These are phyloP conservation scores for Calendula officinalis DNA, from an alignment of 129 eudicot genomes.

Conservation along the genomic window DNA sequence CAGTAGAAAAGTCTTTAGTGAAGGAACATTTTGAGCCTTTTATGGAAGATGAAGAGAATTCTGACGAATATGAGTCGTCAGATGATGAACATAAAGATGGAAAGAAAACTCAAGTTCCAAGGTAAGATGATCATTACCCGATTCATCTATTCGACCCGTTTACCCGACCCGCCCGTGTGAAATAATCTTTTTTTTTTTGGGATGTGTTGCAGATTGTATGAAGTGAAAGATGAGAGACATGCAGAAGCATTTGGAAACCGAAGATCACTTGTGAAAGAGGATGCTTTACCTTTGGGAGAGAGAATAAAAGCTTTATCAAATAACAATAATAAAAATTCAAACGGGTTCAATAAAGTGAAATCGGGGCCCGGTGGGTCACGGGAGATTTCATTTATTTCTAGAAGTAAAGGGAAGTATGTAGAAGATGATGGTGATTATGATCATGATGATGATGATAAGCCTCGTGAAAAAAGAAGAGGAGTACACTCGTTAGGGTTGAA, in stretches of 20 bases:
- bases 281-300: constrained; percentile 80
- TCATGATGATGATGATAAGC: constrained; percentile 45
- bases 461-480: constrained; percentile 62
- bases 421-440: constrained; percentile 68
- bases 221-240: constrained; percentile 91
- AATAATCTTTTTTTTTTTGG: not conserved
- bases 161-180: not conserved
- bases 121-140: constrained; percentile 33
- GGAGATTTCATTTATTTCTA: constrained; percentile 74
- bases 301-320: constrained; percentile 51
- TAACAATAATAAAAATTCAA: constrained; percentile 29
- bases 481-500: constrained; percentile 67
- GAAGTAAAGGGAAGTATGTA: constrained; percentile 53
- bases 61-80: constrained; percentile 47
- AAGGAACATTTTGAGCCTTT: constrained; percentile 82
- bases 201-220: constrained; percentile 69
- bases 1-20: constrained; percentile 58
- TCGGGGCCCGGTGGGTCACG: constrained; percentile 85
- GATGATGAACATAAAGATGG: constrained; percentile 48
- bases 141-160: not conserved
- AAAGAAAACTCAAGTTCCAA: constrained; percentile 55
- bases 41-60: constrained; percentile 46
- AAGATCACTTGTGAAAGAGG: constrained; percentile 73
- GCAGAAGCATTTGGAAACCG: constrained; percentile 80
- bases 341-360: constrained; percentile 47